Base-by-base conservation (phyloP, 164 flowering plant species). In the Tetracentron sinense region DNA sequence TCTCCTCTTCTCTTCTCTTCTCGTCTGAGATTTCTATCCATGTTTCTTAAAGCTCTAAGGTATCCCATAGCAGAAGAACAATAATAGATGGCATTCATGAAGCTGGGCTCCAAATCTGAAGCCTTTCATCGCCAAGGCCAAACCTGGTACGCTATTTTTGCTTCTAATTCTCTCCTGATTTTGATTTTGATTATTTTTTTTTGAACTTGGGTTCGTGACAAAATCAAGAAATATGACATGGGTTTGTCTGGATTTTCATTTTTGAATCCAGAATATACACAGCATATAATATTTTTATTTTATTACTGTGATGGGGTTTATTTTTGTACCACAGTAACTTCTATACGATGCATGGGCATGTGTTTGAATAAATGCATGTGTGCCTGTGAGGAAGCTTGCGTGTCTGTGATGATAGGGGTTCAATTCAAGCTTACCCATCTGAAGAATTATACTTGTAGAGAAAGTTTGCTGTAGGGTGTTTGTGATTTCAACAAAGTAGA, bases 51-150 rank as follows among this genome's bases (percentile, higher is more conserved):
- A 20, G 27, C 54, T 51, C 2, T 21, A 7, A 51, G 28, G 1
- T 51, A 22, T 22, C 54, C n/a, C 27, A 51, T 20, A 51, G 22
- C 54, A 29, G 17, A 17, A n/a, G 23, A 55, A 29, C 38, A 29
- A 10, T 30, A 56, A 56, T 20, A n/a, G 42, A 82, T 81, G 87
- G 85, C 85, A 0, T 75, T 14, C 70, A 60, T 83, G 81, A 75
- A 55, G 63, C 64, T 83, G 46, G 87, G 87, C 46, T 65, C 85
- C 4, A 83, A 83, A 70, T 52, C 87, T 29, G 87, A 81, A 56
- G 74, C 69, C 12, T 83, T 83, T 56, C 80, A 71, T 54, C 80
- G 64, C 2, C 78, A 79, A 21, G 87, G 78, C 63, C 77, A 77
- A 20, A 63, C 79, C 25, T 79, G 84, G 87, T 83, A 69, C 42